Percentiles rank a stretch among this genome's conserved stretches.
Evolutionary conservation across 148 eudicot genomes (phyloP).

Genomic region (Rhododendron molle): DNA sequence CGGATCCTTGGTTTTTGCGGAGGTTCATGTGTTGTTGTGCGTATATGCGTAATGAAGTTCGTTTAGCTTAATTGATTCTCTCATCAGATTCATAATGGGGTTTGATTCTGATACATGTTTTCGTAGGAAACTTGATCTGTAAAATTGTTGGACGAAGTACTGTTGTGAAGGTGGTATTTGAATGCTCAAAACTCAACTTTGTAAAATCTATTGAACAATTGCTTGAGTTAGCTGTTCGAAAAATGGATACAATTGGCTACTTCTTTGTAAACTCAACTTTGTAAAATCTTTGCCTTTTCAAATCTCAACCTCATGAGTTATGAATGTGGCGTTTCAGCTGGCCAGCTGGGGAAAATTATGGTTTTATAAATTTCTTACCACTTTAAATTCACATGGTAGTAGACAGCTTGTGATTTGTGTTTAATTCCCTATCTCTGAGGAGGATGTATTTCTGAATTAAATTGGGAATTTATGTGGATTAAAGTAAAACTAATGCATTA

Average conservation of each 20-base stretch:
- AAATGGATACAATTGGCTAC: background rate
- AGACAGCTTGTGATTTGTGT: background rate
- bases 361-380: background rate
- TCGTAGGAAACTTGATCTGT: conserved; percentile 15
- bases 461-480: background rate
- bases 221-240: background rate
- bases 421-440: background rate
- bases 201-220: background rate
- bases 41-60: background rate
- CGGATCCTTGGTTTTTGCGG: background rate
- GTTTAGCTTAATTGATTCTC: background rate
- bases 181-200: background rate
- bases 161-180: background rate
- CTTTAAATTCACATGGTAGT: background rate
- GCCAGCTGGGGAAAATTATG: background rate
- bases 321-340: background rate
- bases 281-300: too few species aligned
- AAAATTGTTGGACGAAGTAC: conserved; percentile 14
- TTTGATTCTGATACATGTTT: background rate
- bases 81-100: background rate
- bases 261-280: too few species aligned
- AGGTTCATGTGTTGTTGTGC: background rate
- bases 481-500: background rate
- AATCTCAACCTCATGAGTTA: background rate
- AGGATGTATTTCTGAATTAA: background rate